phyloP scores from a whole-genome alignment of 192 early-diverging fungal species.

The Rhizoclosmatium sp. region DNA sequence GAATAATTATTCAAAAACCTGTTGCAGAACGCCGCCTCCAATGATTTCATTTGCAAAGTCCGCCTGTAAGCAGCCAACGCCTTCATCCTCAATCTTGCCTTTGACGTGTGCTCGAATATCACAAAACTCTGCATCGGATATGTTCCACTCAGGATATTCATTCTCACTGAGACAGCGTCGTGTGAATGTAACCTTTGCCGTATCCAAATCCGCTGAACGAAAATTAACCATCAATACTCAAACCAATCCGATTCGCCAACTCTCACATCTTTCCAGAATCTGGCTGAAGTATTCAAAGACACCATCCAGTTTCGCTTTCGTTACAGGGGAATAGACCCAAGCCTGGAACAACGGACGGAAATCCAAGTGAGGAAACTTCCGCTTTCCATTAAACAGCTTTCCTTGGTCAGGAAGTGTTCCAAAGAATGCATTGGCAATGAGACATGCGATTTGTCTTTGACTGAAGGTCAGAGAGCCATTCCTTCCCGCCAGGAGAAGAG shows the following conservation, averaged over 20 bases:
- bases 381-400: conserved; percentile 38
- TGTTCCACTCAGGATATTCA: conserved; percentile 42
- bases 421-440: conserved; percentile 60
- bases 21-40: conserved; percentile 49
- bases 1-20: conserved; percentile 23
- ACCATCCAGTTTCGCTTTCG: conserved; percentile 44
- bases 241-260: too few relatives aligned
- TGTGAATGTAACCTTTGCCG: conserved; percentile 46
- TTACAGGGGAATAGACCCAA: conserved; percentile 17
- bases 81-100: conserved; percentile 59
- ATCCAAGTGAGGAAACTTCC: conserved; percentile 45
- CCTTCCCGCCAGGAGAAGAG: conserved; percentile 39
- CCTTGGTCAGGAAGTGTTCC: conserved; percentile 49
- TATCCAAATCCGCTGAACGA: not conserved
- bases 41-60: conserved; percentile 63
- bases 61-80: conserved; percentile 38
- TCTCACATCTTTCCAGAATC: conserved; percentile 31
- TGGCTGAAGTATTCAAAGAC: conserved; percentile 49
- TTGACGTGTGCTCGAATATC: conserved; percentile 19
- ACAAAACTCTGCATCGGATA: not conserved
- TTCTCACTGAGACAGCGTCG: conserved; percentile 33
- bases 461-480: conserved; percentile 50
- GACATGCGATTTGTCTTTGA: conserved; percentile 49
- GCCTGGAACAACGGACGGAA: conserved; percentile 45
- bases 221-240: conserved; percentile 5